These are phyloP conservation scores for Wilhelminamyces savonicus DNA, from an alignment of 805 yeast species.

Conservation along the genomic window DNA sequence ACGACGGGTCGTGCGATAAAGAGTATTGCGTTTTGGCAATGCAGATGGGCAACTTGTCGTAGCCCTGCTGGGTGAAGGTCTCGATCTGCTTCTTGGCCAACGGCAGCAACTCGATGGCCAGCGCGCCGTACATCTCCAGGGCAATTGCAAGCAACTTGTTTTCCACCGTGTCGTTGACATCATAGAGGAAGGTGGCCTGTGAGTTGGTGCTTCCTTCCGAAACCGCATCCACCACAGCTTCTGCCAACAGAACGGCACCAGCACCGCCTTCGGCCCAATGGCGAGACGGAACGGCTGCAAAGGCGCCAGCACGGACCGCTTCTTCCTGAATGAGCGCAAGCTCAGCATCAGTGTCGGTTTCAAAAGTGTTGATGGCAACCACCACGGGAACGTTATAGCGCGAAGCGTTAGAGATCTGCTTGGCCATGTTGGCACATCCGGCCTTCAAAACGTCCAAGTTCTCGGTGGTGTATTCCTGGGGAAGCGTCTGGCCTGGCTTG, in stretches of 20 bases:
- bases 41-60: conserved; percentile 86
- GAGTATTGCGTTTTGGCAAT: conserved; percentile 98
- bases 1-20: conserved; percentile 83
- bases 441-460: conserved; percentile 68
- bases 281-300: conserved; percentile 81
- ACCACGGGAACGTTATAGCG: conserved; percentile 87
- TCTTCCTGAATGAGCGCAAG: conserved; percentile 73
- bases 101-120: conserved; percentile 72
- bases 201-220: conserved; percentile 27
- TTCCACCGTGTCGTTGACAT: conserved; percentile 65
- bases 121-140: conserved; percentile 88
- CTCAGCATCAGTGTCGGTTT: conserved; percentile 76
- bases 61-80: conserved; percentile 80
- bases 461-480: conserved; percentile 74
- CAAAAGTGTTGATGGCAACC: conserved; percentile 88
- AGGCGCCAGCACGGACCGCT: conserved; percentile 87
- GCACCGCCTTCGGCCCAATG: conserved; percentile 96
- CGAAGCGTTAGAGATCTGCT: conserved; percentile 82
- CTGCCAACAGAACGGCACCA: conserved; percentile 82
- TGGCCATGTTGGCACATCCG: conserved; percentile 84
- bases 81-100: conserved; percentile 78
- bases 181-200: conserved; percentile 49
- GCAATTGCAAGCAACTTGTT: conserved; percentile 77
- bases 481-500: conserved; percentile 85
- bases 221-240: conserved; percentile 74